phyloP scores from a whole-genome alignment of 345 rosid genomes.

The Gossypioides kirkii region DNA sequence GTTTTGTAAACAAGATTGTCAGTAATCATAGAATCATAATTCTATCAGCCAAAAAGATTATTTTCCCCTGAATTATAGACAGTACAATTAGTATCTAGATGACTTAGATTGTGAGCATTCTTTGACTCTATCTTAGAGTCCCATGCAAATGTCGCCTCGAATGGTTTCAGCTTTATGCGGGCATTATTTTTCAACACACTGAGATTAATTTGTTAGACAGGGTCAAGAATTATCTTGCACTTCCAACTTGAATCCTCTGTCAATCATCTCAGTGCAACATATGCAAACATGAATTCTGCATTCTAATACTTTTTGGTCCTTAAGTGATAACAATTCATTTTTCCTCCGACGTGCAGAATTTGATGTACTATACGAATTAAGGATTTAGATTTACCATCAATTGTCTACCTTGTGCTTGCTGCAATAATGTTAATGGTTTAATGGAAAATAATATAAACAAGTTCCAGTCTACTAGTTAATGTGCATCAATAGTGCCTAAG shows the following conservation, averaged over 20 bases:
- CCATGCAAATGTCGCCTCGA: neutral
- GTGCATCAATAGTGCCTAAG: neutral
- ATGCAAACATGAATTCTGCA: neutral
- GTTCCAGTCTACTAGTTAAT: neutral
- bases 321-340: neutral
- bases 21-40: no score
- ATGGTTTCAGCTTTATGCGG: neutral
- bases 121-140: neutral
- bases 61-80: neutral
- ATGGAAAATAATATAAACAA: neutral
- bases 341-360: neutral
- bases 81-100: neutral
- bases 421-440: neutral
- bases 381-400: neutral
- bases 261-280: neutral
- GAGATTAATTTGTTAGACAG: neutral
- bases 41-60: neutral
- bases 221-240: neutral
- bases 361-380: neutral
- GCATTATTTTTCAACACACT: neutral
- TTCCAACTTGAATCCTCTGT: neutral
- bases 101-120: neutral
- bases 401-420: neutral
- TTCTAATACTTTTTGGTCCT: slow-evolving; percentile 15
- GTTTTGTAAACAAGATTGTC: neutral